Conservation (phyloP, 805 yeast genomes). For the Saturnispora dispora region DNA sequence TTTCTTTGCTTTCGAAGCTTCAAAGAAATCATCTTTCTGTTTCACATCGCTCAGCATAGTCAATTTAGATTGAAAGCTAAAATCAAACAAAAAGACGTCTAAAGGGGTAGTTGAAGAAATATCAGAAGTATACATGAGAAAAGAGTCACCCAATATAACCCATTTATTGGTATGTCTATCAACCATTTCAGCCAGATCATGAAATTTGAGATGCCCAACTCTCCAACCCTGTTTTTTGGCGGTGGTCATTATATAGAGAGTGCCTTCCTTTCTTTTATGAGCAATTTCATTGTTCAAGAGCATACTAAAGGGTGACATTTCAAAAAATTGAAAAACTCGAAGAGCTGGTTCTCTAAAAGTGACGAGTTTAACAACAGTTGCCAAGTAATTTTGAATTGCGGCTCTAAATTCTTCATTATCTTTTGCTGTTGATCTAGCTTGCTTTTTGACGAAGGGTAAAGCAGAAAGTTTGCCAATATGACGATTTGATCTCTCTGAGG, state of each 20-base stretch:
- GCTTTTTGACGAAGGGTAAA: not conserved
- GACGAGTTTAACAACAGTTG: slow-evolving; percentile 47
- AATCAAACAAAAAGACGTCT: slow-evolving; percentile 87
- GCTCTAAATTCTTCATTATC: slow-evolving; percentile 29
- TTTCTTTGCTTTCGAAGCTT: not conserved
- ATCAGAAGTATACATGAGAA: slow-evolving; percentile 76
- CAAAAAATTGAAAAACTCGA: slow-evolving; percentile 76
- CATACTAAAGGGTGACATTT: slow-evolving; percentile 81
- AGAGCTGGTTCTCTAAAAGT: slow-evolving; percentile 75
- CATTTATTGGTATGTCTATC: slow-evolving; percentile 87
- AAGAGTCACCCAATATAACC: slow-evolving; percentile 81
- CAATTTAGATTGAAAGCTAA: slow-evolving; percentile 47
- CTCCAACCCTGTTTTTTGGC: slow-evolving; percentile 93
- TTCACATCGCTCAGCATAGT: slow-evolving; percentile 19
- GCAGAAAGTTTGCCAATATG: not conserved
- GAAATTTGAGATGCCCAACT: slow-evolving; percentile 76
- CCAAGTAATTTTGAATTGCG: slow-evolving; percentile 59
- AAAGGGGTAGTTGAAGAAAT: slow-evolving; percentile 79
- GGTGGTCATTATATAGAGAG: slow-evolving; percentile 66
- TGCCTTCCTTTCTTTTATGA: slow-evolving; percentile 84
- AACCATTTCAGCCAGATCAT: slow-evolving; percentile 79
- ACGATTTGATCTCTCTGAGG: not conserved
- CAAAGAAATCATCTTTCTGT: not conserved
- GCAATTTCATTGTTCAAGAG: slow-evolving; percentile 74
- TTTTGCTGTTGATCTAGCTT: not conserved